phyloP scores from a whole-genome alignment of 441 rosid genomes.

The Gossypium lobatum region DNA sequence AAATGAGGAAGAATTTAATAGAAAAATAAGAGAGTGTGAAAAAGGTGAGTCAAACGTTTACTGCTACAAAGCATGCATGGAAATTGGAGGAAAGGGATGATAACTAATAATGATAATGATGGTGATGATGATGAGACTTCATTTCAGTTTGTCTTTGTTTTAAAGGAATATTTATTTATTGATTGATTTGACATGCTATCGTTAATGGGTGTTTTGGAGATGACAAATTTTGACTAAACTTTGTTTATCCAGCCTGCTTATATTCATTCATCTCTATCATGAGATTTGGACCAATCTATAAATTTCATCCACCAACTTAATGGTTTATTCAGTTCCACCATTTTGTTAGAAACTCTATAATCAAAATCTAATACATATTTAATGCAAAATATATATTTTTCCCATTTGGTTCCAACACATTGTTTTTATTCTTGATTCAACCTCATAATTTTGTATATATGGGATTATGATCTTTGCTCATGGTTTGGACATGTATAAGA shows the following conservation, averaged over 20 bases:
- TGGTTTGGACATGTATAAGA: too few species aligned
- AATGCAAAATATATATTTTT: too few species aligned
- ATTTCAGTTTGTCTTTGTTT: not conserved
- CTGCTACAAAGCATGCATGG: slow-evolving; percentile 1
- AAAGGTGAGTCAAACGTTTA: not conserved
- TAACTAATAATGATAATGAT: not conserved
- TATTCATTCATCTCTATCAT: not conserved
- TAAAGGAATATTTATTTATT: not conserved
- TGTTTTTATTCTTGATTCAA: too few species aligned
- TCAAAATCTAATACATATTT: too few species aligned
- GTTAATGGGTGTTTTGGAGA: not conserved
- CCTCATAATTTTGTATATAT: too few species aligned
- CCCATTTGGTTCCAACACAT: too few species aligned
- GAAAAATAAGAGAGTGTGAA: not conserved
- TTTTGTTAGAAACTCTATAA: too few species aligned
- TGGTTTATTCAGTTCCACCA: too few species aligned
- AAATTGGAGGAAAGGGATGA: not conserved
- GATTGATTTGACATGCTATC: not conserved
- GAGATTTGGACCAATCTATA: too few species aligned
- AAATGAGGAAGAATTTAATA: not conserved
- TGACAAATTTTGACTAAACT: not conserved
- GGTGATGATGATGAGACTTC: not conserved
- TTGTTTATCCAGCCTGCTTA: not conserved
- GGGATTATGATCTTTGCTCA: too few species aligned
- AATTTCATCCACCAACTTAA: too few species aligned